phyloP scores from a whole-genome alignment of 768 basidiomycete genomes.

The Leccinum subtestaceum region DNA sequence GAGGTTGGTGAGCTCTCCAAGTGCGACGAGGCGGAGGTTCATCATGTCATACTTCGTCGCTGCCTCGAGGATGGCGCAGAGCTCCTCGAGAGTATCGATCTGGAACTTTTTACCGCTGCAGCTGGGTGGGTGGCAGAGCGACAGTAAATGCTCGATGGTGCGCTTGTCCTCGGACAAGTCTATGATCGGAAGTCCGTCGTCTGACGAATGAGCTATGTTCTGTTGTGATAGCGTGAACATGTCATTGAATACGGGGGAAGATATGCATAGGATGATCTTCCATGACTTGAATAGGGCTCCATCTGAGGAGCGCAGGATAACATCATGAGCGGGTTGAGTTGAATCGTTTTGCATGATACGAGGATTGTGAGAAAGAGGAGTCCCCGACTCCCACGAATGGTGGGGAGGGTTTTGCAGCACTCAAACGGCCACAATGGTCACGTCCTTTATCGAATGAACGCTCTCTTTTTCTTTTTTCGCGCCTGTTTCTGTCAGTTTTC shows the following conservation, averaged over 20 bases:
- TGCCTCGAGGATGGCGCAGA: slow-evolving; percentile 9
- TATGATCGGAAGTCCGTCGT: slow-evolving; percentile 3
- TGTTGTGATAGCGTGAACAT: slow-evolving; percentile 17
- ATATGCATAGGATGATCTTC: slow-evolving; percentile 7
- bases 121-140: slow-evolving; percentile 9
- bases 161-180: slow-evolving; percentile 13
- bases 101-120: slow-evolving; percentile 1
- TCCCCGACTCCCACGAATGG: too few species aligned
- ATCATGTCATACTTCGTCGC: slow-evolving; percentile 20
- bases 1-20: slow-evolving; percentile 2
- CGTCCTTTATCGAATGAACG: too few species aligned
- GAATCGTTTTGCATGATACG: slow-evolving; percentile 10
- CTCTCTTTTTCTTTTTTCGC: too few species aligned
- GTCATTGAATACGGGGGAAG: slow-evolving; percentile 13
- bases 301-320: slow-evolving; percentile 18
- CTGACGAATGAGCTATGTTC: background rate
- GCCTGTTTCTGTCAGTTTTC: too few species aligned
- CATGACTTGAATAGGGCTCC: slow-evolving; percentile 1
- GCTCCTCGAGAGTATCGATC: background rate
- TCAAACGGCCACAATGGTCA: too few species aligned
- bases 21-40: background rate
- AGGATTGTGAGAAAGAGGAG: background rate
- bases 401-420: too few species aligned
- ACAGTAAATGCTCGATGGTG: slow-evolving; percentile 7
- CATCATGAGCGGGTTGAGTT: slow-evolving; percentile 6